These are phyloP conservation scores for Volvox africanus DNA, from an alignment of 139 green algal species.

Conservation along the genomic window DNA sequence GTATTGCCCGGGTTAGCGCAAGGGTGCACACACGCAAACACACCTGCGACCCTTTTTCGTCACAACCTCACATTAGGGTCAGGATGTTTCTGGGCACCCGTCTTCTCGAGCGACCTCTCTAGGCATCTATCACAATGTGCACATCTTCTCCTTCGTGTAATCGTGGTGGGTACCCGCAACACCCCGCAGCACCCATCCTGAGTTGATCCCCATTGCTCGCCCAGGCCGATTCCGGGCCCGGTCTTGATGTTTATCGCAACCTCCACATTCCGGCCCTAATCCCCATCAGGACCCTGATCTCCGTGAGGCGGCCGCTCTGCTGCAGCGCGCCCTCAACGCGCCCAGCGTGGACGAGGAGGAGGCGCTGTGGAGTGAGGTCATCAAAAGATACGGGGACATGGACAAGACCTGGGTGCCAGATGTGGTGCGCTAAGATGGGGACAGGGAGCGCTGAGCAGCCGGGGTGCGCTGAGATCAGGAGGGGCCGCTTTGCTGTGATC, in stretches of 20 bases:
- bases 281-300: constrained; percentile 73
- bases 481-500: too few species aligned
- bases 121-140: too few species aligned
- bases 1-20: too few species aligned
- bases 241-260: background rate
- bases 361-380: constrained; percentile 74
- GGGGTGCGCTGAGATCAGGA: too few species aligned
- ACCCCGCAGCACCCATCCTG: background rate
- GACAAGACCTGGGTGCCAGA: constrained; percentile 84
- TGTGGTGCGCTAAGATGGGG: constrained; percentile 60
- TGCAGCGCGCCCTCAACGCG: constrained; percentile 86
- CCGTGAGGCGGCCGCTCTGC: constrained; percentile 71
- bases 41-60: too few species aligned
- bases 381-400: constrained; percentile 64
- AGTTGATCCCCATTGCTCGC: background rate
- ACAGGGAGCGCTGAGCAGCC: too few species aligned
- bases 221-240: background rate
- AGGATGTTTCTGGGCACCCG: too few species aligned
- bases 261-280: background rate
- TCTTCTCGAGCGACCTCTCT: too few species aligned
- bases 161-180: background rate
- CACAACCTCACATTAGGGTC: too few species aligned
- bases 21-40: too few species aligned
- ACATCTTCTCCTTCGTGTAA: too few species aligned
- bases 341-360: constrained; percentile 79